These are phyloP conservation scores for Cantharellus anzutake DNA, from an alignment of 768 basidiomycete species.

Conservation along the genomic window DNA sequence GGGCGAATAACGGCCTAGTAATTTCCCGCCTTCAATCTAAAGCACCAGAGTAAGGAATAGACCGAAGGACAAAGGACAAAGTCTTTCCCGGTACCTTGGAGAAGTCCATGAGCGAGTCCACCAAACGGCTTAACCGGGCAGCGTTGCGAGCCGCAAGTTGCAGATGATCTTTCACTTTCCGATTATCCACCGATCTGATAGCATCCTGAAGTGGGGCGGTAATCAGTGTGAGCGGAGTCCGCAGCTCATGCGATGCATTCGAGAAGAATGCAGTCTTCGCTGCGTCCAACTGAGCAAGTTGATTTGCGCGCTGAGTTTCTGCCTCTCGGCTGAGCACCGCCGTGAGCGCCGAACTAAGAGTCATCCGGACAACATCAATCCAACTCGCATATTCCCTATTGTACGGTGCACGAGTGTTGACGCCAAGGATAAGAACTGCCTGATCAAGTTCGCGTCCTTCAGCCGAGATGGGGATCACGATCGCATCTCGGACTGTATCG, in stretches of 20 bases:
- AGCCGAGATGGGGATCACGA: slow-evolving; percentile 11
- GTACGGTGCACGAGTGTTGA: slow-evolving; percentile 14
- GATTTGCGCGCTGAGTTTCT: slow-evolving; percentile 14
- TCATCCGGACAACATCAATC: slow-evolving; percentile 11
- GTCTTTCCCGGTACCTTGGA: slow-evolving; percentile 12
- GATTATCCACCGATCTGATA: slow-evolving; percentile 5
- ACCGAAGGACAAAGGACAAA: background rate
- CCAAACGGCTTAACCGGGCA: slow-evolving; percentile 18
- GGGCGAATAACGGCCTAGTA: slow-evolving; percentile 17
- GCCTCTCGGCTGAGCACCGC: slow-evolving; percentile 13
- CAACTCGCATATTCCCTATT: slow-evolving; percentile 12
- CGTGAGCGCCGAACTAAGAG: slow-evolving; percentile 10
- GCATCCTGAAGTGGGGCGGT: slow-evolving; percentile 13
- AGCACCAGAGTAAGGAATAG: background rate
- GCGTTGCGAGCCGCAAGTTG: slow-evolving; percentile 16
- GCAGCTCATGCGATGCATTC: slow-evolving; percentile 14
- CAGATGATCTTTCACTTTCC: slow-evolving; percentile 11
- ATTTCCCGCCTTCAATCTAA: background rate
- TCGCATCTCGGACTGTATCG: slow-evolving; percentile 10
- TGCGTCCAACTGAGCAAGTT: slow-evolving; percentile 13
- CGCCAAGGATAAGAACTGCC: slow-evolving; percentile 13
- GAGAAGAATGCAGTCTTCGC: slow-evolving; percentile 16
- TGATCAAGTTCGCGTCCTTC: slow-evolving; percentile 9
- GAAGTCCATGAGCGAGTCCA: slow-evolving; percentile 24
- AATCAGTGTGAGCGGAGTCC: slow-evolving; percentile 16